phyloP scores from a whole-genome alignment of 768 basidiomycete genomes.

The Tricholoma matsutake region DNA sequence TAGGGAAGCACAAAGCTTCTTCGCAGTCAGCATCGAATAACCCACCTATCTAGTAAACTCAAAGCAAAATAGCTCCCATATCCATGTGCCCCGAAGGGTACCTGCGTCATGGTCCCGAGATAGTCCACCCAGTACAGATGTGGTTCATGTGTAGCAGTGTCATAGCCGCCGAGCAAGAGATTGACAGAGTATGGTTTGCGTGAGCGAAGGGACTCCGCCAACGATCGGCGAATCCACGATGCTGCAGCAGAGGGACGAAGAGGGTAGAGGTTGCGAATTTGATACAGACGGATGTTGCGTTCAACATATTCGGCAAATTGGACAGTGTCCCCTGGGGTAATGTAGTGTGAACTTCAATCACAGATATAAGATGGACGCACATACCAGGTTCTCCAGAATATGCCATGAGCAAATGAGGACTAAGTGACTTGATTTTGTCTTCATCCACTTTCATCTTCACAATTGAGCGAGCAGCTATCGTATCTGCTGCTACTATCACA shows the following conservation, averaged over 20 bases:
- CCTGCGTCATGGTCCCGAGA: slow-evolving; percentile 82
- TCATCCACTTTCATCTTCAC: slow-evolving; percentile 97
- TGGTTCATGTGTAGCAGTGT: slow-evolving; percentile 68
- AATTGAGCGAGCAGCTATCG: slow-evolving; percentile 84
- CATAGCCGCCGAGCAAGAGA: slow-evolving; percentile 90
- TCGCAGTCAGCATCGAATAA: not conserved
- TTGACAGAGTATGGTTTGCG: slow-evolving; percentile 89
- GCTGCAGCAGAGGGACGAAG: slow-evolving; percentile 90
- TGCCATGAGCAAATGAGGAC: slow-evolving; percentile 91
- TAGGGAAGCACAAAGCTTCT: not conserved
- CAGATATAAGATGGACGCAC: slow-evolving; percentile 16
- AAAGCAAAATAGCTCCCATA: slow-evolving; percentile 92
- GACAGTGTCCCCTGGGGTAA: slow-evolving; percentile 78
- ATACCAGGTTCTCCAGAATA: slow-evolving; percentile 91
- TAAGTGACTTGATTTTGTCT: slow-evolving; percentile 93
- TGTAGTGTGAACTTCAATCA: not conserved
- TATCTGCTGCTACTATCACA: slow-evolving; percentile 90
- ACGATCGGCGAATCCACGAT: slow-evolving; percentile 88
- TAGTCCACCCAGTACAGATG: slow-evolving; percentile 96
- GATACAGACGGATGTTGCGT: slow-evolving; percentile 92
- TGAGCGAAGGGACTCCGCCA: slow-evolving; percentile 88
- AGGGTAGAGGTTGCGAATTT: slow-evolving; percentile 89
- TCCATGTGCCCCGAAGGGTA: slow-evolving; percentile 94
- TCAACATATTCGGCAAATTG: slow-evolving; percentile 97
- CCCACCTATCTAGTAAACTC: slow-evolving; percentile 86